These are phyloP conservation scores for Phytophthora podocarpi DNA, from an alignment of 352 stramenopile species.

Conservation along the genomic window DNA sequence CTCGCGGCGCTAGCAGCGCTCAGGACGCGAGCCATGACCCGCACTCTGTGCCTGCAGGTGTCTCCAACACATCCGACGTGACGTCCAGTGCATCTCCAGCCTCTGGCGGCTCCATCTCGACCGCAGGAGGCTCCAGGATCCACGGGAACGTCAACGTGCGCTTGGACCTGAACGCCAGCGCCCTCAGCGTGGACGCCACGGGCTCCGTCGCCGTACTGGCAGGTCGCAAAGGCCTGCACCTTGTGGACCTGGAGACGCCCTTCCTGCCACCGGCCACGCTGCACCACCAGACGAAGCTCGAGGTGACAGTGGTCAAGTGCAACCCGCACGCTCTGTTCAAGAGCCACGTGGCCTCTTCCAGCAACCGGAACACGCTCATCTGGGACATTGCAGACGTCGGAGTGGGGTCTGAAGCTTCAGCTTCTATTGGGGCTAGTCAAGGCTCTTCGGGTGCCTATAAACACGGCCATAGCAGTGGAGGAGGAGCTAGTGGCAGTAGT, in stretches of 20 bases:
- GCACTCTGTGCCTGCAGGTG: not conserved
- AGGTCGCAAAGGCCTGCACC: conserved; percentile 68
- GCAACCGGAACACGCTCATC: conserved; percentile 83
- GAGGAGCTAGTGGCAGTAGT: not conserved
- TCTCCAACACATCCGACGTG: not conserved
- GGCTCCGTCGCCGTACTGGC: conserved; percentile 69
- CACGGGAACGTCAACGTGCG: conserved; percentile 63
- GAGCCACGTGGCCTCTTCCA: conserved; percentile 75
- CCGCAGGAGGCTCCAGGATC: conserved; percentile 34
- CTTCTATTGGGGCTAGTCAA: conserved; percentile 27
- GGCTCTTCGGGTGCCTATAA: conserved; percentile 25
- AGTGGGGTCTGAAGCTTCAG: conserved; percentile 13
- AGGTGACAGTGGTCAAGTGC: conserved; percentile 82
- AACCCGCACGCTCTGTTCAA: conserved; percentile 74
- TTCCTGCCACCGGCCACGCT: conserved; percentile 62
- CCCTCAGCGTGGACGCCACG: conserved; percentile 77
- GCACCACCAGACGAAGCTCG: conserved; percentile 82
- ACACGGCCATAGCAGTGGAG: conserved; percentile 18
- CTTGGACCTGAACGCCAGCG: conserved; percentile 69
- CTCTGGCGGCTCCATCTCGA: conserved; percentile 12
- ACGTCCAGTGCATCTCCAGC: conserved; percentile 13
- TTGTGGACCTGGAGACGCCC: conserved; percentile 75
- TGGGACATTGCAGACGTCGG: conserved; percentile 60
- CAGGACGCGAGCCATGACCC: not conserved
- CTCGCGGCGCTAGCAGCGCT: conserved; percentile 6